A percentile compares a stretch with the other conserved stretches of the same genome.
Conservation (phyloP, 139 green algal genomes). For the Coelastrella sp. region DNA sequence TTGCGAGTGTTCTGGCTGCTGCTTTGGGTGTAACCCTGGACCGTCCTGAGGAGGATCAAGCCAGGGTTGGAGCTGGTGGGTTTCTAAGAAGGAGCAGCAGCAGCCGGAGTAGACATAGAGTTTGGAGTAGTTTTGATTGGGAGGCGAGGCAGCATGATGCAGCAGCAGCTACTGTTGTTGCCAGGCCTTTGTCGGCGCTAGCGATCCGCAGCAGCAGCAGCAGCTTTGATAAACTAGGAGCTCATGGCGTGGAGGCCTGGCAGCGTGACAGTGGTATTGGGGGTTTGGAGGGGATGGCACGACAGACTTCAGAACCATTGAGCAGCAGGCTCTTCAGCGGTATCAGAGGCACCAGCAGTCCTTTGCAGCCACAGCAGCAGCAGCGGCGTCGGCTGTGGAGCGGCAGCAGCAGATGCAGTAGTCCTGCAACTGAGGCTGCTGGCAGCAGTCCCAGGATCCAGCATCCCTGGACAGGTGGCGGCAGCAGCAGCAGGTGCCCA, state of each 20-base stretch:
- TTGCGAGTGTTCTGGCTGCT: constrained; percentile 1
- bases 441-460: neutral
- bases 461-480: neutral
- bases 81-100: neutral
- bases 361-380: constrained; percentile 7
- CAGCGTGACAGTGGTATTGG: neutral
- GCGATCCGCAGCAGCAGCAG: too few relatives aligned
- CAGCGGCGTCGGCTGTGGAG: neutral
- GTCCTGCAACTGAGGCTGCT: neutral
- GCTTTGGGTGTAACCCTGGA: constrained; percentile 15
- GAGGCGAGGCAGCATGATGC: neutral
- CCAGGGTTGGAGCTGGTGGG: too few relatives aligned
- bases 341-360: neutral
- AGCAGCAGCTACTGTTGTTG: neutral
- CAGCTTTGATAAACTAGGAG: too few relatives aligned
- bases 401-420: neutral
- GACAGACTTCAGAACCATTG: neutral
- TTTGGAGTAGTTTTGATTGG: neutral
- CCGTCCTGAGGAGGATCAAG: too few relatives aligned
- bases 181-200: too few relatives aligned
- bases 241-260: too few relatives aligned
- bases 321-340: neutral
- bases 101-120: neutral
- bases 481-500: neutral
- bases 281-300: neutral